These are phyloP conservation scores for Wickerhamiella domercqiae DNA, from an alignment of 805 yeast genomes.

Conservation along the genomic window DNA sequence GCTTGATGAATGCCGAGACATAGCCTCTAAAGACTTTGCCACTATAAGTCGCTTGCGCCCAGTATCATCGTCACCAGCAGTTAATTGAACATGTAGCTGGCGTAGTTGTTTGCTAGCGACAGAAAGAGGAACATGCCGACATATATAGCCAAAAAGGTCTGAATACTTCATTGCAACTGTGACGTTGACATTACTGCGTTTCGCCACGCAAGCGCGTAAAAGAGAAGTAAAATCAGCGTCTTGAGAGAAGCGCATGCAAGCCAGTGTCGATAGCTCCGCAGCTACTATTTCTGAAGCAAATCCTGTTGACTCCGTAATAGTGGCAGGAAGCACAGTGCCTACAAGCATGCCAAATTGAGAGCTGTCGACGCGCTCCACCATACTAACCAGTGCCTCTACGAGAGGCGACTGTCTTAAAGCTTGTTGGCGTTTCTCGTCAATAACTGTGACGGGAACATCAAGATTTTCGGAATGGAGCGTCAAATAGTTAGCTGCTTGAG, in stretches of 20 bases:
- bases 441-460: slow-evolving; percentile 50
- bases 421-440: slow-evolving; percentile 64
- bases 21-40: slow-evolving; percentile 47
- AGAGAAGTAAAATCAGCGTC: slow-evolving; percentile 34
- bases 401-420: slow-evolving; percentile 71
- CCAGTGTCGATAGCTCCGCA: slow-evolving; percentile 50
- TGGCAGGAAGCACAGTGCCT: slow-evolving; percentile 28
- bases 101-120: slow-evolving; percentile 39
- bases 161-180: slow-evolving; percentile 67
- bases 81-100: slow-evolving; percentile 24
- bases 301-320: slow-evolving; percentile 63
- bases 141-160: slow-evolving; percentile 60
- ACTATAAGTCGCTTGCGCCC: slow-evolving; percentile 38
- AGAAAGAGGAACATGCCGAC: slow-evolving; percentile 43
- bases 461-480: slow-evolving; percentile 81
- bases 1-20: slow-evolving; percentile 54
- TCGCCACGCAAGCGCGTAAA: slow-evolving; percentile 40
- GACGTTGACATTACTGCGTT: slow-evolving; percentile 54
- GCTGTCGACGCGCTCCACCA: slow-evolving; percentile 45
- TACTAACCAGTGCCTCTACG: slow-evolving; percentile 68
- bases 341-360: slow-evolving; percentile 11
- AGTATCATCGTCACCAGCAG: slow-evolving; percentile 28
- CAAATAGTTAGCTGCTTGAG: slow-evolving; percentile 74
- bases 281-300: slow-evolving; percentile 85
- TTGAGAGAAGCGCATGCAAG: slow-evolving; percentile 36